Evolutionary conservation across 805 yeast species (phyloP).

Genomic region (Wickerhamiella vanderwaltii): DNA sequence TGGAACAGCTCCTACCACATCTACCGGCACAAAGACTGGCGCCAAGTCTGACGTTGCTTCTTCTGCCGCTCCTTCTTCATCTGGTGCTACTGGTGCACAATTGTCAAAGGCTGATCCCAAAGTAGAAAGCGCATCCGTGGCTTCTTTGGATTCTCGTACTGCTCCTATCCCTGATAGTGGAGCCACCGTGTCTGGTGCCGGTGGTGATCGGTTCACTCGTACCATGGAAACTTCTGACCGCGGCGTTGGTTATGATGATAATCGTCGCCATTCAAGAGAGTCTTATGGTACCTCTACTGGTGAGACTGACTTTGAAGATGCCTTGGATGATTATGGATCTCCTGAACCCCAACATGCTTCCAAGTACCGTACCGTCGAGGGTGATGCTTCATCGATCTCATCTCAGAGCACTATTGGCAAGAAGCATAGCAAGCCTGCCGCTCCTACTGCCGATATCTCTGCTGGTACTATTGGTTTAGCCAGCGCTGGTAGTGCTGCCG

Average conservation of each 20-base stretch:
- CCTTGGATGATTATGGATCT: conserved; percentile 5
- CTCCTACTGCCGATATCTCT: background rate
- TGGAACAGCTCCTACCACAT: conserved; percentile 3
- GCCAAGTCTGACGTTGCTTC: background rate
- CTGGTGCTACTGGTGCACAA: background rate
- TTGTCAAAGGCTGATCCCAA: background rate
- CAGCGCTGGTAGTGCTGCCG: background rate
- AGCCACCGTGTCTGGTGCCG: conserved; percentile 7
- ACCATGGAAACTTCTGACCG: conserved; percentile 2
- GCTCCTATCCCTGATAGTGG: conserved; percentile 10
- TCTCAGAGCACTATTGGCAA: conserved; percentile 11
- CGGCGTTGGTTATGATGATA: background rate
- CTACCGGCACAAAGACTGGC: conserved; percentile 5
- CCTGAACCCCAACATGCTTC: background rate
- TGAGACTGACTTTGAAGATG: conserved; percentile 12
- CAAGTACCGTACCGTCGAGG: background rate
- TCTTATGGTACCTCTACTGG: conserved; percentile 6
- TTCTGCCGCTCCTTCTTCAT: background rate
- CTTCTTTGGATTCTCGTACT: conserved; percentile 10
- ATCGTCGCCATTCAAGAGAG: conserved; percentile 5
- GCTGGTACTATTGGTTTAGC: background rate
- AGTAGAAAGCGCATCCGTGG: conserved; percentile 1
- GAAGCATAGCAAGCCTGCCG: background rate
- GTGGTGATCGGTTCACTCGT: background rate
- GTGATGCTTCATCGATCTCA: conserved; percentile 3